Percentiles rank a stretch among this genome's conserved stretches.
phyloP scores from a whole-genome alignment of 345 rosid genomes.

The Ceriops decandra region DNA sequence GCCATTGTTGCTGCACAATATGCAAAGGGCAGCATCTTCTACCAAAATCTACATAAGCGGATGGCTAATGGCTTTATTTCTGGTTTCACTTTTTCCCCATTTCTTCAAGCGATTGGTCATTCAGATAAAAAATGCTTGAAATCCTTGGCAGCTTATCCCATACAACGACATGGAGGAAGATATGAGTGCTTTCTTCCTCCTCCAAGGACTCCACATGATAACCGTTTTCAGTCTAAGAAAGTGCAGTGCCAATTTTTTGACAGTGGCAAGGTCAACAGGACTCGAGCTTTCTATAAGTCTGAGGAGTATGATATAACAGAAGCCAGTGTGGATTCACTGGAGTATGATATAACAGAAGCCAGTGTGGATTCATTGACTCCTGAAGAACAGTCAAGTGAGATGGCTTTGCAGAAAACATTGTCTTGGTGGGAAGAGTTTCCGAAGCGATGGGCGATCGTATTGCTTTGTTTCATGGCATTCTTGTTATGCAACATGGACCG shows the following conservation, averaged over 20 bases:
- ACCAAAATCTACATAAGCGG: constrained; percentile 20
- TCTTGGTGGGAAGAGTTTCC: constrained; percentile 87
- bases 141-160: constrained; percentile 20
- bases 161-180: constrained; percentile 16
- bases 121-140: constrained; percentile 10
- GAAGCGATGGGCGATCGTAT: constrained; percentile 80
- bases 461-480: constrained; percentile 79
- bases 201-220: constrained; percentile 1
- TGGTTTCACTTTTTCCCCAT: constrained; percentile 19
- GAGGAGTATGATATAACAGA: constrained; percentile 67
- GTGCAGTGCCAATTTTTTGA: not conserved
- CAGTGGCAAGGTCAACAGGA: constrained; percentile 7
- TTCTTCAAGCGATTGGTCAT: constrained; percentile 14
- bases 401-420: constrained; percentile 40
- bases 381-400: constrained; percentile 52
- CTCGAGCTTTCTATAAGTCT: constrained; percentile 69
- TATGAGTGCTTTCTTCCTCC: constrained; percentile 20
- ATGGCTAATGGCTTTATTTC: constrained; percentile 18
- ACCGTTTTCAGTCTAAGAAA: constrained; percentile 9
- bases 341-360: constrained; percentile 54
- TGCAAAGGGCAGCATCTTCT: constrained; percentile 31
- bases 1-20: constrained; percentile 20
- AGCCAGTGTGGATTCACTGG: constrained; percentile 51
- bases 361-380: constrained; percentile 47
- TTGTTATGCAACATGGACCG: constrained; percentile 98